Conservation (phyloP, 2,329 filamentous ascomycete species). For the Botrytis fragariae region DNA sequence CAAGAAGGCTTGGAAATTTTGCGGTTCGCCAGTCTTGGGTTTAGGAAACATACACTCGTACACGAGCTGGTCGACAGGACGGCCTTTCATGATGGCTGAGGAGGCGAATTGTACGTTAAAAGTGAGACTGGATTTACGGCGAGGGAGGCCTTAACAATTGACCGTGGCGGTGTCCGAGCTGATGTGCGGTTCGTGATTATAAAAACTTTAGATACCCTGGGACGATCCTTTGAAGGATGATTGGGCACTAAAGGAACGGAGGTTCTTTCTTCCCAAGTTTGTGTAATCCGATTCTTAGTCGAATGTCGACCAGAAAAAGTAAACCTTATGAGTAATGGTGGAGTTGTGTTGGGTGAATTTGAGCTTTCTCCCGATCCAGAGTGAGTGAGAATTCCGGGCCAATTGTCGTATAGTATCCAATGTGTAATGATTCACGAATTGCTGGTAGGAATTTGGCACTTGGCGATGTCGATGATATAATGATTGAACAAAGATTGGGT, state of each 20-base stretch:
- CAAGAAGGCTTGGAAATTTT: conserved; percentile 68
- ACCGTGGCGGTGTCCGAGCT: conserved; percentile 13
- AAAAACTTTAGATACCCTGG: not conserved
- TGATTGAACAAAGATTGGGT: not conserved
- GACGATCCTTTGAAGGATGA: conserved; percentile 17
- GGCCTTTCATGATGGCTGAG: conserved; percentile 57
- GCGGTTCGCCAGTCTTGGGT: conserved; percentile 64
- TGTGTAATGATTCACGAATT: conserved; percentile 12
- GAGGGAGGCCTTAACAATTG: conserved; percentile 8
- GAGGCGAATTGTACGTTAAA: conserved; percentile 13
- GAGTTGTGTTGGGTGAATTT: not conserved
- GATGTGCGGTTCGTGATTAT: conserved; percentile 6
- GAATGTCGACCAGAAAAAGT: not conserved
- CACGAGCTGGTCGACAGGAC: conserved; percentile 67
- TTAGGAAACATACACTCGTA: conserved; percentile 72
- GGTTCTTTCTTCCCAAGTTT: not conserved
- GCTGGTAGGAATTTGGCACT: not conserved
- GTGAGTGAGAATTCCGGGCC: not conserved
- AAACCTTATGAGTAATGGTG: not conserved
- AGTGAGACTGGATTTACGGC: conserved; percentile 8
- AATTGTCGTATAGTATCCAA: conserved; percentile 11
- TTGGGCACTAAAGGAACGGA: conserved; percentile 9
- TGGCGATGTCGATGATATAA: conserved; percentile 8
- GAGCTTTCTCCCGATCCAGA: not conserved
- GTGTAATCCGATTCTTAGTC: not conserved